Conservation (phyloP, 805 yeast species). For the Yarrowia sp. region DNA sequence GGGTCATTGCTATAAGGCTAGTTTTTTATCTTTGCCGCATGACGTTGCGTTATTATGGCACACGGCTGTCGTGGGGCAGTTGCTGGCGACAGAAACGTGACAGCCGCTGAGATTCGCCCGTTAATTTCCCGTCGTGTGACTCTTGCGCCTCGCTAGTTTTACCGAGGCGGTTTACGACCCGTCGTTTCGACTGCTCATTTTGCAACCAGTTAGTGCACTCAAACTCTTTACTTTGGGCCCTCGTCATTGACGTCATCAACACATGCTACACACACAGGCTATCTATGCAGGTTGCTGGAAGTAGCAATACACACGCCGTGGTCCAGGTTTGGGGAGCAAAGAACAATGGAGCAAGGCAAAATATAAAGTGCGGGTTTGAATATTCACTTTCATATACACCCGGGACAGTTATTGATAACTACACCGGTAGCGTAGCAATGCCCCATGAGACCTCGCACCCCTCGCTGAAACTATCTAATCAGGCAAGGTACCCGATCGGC, state of each 20-base stretch:
- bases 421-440: too few species aligned
- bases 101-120: too few species aligned
- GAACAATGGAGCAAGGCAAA: slow-evolving; percentile 2
- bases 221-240: too few species aligned
- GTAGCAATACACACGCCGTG: slow-evolving; percentile 19
- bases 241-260: slow-evolving; percentile 24
- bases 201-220: background rate
- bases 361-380: background rate
- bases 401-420: too few species aligned
- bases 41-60: slow-evolving; percentile 38
- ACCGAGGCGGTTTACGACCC: too few species aligned
- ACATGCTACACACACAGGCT: slow-evolving; percentile 22
- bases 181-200: background rate
- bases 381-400: too few species aligned
- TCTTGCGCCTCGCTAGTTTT: too few species aligned
- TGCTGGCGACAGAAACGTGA: background rate
- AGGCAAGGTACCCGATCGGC: slow-evolving; percentile 33
- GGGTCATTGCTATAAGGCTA: slow-evolving; percentile 19
- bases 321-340: background rate
- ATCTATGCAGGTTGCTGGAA: slow-evolving; percentile 36
- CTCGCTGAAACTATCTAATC: background rate
- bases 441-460: background rate
- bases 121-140: too few species aligned
- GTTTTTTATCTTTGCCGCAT: slow-evolving; percentile 26
- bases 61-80: slow-evolving; percentile 22